A percentile compares a stretch with the other conserved stretches of the same genome.
Conservation (phyloP, 2,329 filamentous ascomycete genomes). For the Fusarium liriodendri region DNA sequence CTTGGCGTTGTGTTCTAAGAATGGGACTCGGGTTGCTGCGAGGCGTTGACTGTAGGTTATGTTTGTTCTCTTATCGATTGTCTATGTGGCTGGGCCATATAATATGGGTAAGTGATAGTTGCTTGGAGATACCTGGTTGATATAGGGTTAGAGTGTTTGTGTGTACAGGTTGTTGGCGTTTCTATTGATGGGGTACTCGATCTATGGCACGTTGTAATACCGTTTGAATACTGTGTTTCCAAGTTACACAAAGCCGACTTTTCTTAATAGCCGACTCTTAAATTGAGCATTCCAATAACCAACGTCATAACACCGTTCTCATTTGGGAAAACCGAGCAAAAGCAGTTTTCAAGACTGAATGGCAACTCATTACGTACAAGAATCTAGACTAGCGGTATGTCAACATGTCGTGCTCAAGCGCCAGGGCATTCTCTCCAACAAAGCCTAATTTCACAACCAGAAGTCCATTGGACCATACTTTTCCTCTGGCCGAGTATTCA, state of each 20-base stretch:
- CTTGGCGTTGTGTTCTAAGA: conserved; percentile 49
- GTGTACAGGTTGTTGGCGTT: not conserved
- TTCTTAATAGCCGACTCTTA: not conserved
- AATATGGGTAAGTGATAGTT: not conserved
- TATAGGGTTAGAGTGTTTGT: not conserved
- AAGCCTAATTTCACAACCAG: not conserved
- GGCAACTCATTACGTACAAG: not conserved
- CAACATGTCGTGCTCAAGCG: not conserved
- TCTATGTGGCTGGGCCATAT: not conserved
- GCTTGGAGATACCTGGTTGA: not conserved
- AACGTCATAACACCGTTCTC: not conserved
- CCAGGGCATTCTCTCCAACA: not conserved
- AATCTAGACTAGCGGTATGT: not conserved
- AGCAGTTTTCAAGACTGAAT: not conserved
- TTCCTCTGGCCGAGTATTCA: not conserved
- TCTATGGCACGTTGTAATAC: not conserved
- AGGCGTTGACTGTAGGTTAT: conserved; percentile 4
- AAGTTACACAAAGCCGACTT: not conserved
- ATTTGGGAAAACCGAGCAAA: not conserved
- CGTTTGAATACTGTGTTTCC: not conserved
- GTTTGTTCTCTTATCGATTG: not conserved
- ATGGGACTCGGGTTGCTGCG: conserved; percentile 42
- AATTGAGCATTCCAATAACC: not conserved
- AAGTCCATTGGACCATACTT: not conserved
- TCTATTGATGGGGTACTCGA: not conserved